Evolutionary conservation across 208 protist genomes (phyloP), one percentile per base, ranked within the genome.

Genomic region (Trypanosoma grayi): DNA sequence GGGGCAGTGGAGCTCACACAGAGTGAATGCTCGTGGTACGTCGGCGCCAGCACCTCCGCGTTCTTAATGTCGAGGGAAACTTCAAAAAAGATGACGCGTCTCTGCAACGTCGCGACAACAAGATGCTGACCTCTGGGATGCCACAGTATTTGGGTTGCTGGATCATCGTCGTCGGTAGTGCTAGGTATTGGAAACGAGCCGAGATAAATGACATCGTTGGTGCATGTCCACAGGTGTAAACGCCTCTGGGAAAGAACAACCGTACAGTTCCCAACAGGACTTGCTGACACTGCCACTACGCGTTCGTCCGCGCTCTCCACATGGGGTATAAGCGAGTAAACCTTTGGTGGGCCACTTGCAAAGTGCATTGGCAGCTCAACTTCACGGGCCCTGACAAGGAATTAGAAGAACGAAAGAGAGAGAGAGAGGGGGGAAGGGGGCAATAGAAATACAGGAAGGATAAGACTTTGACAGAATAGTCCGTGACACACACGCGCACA

Each of bases 151-250:
- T 75, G 69, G 30, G 77, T 57, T 20, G 64, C 77, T 7, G 71
- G 67, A 45, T 90, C 75, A 33, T 85, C 78, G 28, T 83, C 71
- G 16, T 67, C 61, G 1, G 66, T 79, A 28, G 55, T 44, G 27
- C 62, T 60, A 14, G 68, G 54, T 13, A 93, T 53, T 14, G 55
- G 22, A 13, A 87, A 25, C 2, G 76, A 81, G 22, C 66, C 70
- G 16, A 90, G 43, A 62, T 85, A 73, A 22, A 73, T 62, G 0
- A 75, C 39, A 41, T 77, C 67, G 7, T 57, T 56, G 2, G 57
- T 52, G 10, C 52, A 68, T 18, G 67, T 74, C 72, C 75, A 93
- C 45, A 93, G 78, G 25, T 90, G 75, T 27, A 90, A 48, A 53
- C 77, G 77, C 36, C 70, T 44, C 43, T 83, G 66, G 8, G 80